Conservation (phyloP, 345 rosid species). For the Murraya paniculata region DNA sequence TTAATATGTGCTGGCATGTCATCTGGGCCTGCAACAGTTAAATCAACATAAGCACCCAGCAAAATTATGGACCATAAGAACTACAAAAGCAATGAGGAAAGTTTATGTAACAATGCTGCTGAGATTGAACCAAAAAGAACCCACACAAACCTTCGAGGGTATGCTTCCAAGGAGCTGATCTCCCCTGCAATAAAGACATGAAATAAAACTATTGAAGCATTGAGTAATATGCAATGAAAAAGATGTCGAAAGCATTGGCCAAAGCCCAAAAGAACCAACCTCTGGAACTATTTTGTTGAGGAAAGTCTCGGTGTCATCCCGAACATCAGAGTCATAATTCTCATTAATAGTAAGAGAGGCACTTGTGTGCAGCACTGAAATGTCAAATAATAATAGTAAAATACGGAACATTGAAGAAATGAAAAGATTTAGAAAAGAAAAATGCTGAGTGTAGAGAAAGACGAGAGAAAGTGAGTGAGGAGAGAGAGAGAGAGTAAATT, state of each 20-base stretch:
- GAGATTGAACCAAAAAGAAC: background rate
- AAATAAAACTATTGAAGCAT: background rate
- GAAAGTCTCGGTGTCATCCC: conserved; percentile 91
- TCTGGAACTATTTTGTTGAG: conserved; percentile 90
- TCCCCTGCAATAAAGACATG: conserved; percentile 49
- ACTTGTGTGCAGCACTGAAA: conserved; percentile 86
- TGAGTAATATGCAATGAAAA: background rate
- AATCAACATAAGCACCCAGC: conserved; percentile 1
- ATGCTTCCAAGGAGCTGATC: conserved; percentile 95
- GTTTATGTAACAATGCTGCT: background rate
- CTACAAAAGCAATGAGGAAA: background rate
- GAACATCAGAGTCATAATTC: conserved; percentile 92
- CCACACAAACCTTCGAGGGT: conserved; percentile 73
- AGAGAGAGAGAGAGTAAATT: no score
- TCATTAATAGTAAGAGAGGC: conserved; percentile 96
- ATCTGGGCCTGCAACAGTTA: conserved; percentile 70
- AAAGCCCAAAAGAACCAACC: conserved; percentile 29
- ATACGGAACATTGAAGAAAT: no score
- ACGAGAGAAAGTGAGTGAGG: no score
- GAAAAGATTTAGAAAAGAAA: no score
- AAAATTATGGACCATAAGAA: background rate
- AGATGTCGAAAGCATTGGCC: background rate
- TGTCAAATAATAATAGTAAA: background rate
- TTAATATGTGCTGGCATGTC: conserved; percentile 99
- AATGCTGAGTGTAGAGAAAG: no score